phyloP scores from a whole-genome alignment of 2,329 filamentous ascomycete genomes.

The Harringtonia aguacate region DNA sequence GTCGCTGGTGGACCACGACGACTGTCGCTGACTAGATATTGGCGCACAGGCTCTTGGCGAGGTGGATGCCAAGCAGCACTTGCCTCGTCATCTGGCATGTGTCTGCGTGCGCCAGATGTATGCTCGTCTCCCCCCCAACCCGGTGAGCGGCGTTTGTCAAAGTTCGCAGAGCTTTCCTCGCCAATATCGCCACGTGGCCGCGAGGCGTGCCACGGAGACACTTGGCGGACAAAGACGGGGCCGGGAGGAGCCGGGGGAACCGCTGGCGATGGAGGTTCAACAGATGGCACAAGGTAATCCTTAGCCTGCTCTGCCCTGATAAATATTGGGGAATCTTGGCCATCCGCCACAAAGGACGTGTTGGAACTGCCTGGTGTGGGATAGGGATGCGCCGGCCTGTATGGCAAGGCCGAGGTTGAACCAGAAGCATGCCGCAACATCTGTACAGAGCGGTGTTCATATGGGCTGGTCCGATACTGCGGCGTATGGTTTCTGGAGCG shows the following conservation, averaged over 20 bases:
- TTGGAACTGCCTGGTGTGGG: no score
- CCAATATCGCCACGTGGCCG: no score
- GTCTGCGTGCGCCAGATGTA: background rate
- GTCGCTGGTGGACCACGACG: no score
- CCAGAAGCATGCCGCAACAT: no score
- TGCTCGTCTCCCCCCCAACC: background rate
- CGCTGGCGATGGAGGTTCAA: conserved; percentile 31
- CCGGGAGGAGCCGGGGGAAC: conserved; percentile 3
- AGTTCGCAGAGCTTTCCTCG: no score
- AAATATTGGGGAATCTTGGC: background rate
- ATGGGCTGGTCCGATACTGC: no score
- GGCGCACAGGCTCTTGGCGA: background rate
- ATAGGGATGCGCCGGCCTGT: no score
- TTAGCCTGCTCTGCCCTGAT: conserved; percentile 17
- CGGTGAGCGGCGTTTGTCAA: background rate
- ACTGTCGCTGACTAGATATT: background rate
- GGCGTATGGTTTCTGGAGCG: no score
- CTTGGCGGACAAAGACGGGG: conserved; percentile 11
- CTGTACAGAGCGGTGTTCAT: no score
- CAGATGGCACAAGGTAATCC: conserved; percentile 35
- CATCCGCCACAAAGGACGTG: no score
- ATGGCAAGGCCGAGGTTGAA: no score
- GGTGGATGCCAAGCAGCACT: background rate
- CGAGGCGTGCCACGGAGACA: conserved; percentile 4
- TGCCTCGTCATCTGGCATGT: background rate